phyloP scores from a whole-genome alignment of 352 stramenopile species.

The Pythium sp. region DNA sequence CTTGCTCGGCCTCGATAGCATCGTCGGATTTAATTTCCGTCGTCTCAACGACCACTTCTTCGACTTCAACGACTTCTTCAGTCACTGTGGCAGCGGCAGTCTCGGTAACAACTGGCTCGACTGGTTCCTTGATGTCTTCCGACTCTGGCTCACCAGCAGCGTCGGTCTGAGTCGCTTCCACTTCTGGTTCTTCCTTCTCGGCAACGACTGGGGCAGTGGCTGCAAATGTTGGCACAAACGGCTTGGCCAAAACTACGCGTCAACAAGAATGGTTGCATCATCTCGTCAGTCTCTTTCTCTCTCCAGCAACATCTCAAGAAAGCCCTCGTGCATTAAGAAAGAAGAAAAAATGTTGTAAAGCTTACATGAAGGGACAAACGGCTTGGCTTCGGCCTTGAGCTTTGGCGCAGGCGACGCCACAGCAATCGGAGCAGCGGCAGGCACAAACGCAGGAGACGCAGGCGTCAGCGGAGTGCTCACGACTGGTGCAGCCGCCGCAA shows the following conservation, averaged over 20 bases:
- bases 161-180: neutral
- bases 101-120: constrained; percentile 4
- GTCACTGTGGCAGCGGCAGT: neutral
- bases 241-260: constrained; percentile 15
- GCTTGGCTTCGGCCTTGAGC: constrained; percentile 24
- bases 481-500: neutral
- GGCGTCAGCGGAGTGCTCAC: constrained; percentile 10
- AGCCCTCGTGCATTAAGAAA: neutral
- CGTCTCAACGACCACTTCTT: neutral
- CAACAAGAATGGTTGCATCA: neutral
- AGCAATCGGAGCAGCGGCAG: constrained; percentile 10
- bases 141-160: constrained; percentile 12
- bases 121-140: constrained; percentile 21
- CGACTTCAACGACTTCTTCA: neutral
- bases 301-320: neutral
- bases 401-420: constrained; percentile 24
- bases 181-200: constrained; percentile 4
- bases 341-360: neutral
- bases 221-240: constrained; percentile 15
- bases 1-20: constrained; percentile 35
- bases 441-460: constrained; percentile 34
- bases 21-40: constrained; percentile 17
- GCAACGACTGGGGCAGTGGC: neutral
- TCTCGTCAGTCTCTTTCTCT: neutral
- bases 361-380: constrained; percentile 20